phyloP scores from a whole-genome alignment of 768 basidiomycete genomes.

The Phanerochaete sordida region DNA sequence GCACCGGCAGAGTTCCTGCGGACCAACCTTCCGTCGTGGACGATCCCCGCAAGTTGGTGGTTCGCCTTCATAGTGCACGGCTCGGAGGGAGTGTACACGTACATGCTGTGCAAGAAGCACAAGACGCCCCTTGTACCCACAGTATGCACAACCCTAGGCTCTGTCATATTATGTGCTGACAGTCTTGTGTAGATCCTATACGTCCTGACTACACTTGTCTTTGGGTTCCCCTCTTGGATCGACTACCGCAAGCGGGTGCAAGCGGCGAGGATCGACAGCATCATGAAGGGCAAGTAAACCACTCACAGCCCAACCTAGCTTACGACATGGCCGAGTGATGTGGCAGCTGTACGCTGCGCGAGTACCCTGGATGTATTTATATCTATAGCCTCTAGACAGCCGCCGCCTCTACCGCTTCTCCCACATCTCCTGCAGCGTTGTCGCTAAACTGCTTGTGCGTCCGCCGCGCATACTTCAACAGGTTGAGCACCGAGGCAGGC shows the following conservation, averaged over 20 bases:
- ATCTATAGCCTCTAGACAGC: neutral
- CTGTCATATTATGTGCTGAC: neutral
- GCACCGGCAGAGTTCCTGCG: conserved; percentile 16
- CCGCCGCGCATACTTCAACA: conserved; percentile 59
- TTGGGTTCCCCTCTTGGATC: conserved; percentile 53
- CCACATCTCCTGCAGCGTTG: neutral
- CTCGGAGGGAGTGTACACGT: conserved; percentile 47
- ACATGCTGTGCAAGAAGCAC: conserved; percentile 46
- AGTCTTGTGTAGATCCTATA: conserved; percentile 45
- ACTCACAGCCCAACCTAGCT: too few species aligned
- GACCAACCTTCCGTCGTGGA: conserved; percentile 14
- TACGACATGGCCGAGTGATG: too few species aligned
- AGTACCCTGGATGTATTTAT: too few species aligned
- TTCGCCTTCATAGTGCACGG: conserved; percentile 35
- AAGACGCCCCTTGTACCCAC: conserved; percentile 40
- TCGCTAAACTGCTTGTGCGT: neutral
- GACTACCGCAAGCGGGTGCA: conserved; percentile 60
- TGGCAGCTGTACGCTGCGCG: too few species aligned
- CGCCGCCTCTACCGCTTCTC: neutral
- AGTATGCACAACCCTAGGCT: conserved; percentile 22
- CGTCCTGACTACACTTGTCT: conserved; percentile 42
- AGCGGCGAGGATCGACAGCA: conserved; percentile 68
- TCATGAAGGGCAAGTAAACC: conserved; percentile 64
- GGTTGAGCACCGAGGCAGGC: conserved; percentile 63
- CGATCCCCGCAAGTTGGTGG: conserved; percentile 32